Evolutionary conservation across 176 grass and related monocot genomes (phyloP).

Genomic region (Aegilops speltoides): DNA sequence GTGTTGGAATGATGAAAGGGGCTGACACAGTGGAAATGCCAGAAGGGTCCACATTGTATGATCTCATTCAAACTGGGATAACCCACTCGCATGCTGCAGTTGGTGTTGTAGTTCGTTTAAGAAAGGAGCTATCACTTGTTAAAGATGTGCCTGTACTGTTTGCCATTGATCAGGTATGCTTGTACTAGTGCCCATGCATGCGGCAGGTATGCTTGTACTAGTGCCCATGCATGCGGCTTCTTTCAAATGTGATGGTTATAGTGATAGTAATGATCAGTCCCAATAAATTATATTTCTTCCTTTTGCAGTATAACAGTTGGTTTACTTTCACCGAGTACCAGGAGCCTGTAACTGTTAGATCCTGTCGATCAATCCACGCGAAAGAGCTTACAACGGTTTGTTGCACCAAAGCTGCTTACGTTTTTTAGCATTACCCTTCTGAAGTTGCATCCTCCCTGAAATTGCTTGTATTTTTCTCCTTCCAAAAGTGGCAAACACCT

Average conservation of each 20-base stretch:
- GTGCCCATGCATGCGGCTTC: not conserved
- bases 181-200: not conserved
- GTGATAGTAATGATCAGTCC: not conserved
- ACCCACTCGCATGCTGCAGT: constrained; percentile 72
- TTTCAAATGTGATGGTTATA: constrained; percentile 21
- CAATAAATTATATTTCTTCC: constrained; percentile 10
- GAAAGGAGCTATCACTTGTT: constrained; percentile 80
- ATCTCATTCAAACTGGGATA: constrained; percentile 99
- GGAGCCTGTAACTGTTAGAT: constrained; percentile 74
- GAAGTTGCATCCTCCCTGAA: not conserved
- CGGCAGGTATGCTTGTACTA: constrained; percentile 52
- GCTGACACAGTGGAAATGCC: constrained; percentile 90
- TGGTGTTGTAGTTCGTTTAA: constrained; percentile 74
- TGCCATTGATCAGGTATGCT: constrained; percentile 89
- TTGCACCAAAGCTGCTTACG: constrained; percentile 22
- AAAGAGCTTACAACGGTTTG: constrained; percentile 88
- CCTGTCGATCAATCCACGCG: constrained; percentile 73
- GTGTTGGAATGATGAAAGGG: constrained; percentile 83
- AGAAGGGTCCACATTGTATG: constrained; percentile 87
- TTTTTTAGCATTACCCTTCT: not conserved
- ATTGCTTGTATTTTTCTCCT: not conserved
- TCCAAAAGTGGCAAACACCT: constrained; percentile 11
- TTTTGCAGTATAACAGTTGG: constrained; percentile 95
- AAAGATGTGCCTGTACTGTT: constrained; percentile 90
- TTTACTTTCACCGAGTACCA: constrained; percentile 97